phyloP scores from a whole-genome alignment of 2,329 filamentous ascomycete genomes.

The Tolypocladium album region DNA sequence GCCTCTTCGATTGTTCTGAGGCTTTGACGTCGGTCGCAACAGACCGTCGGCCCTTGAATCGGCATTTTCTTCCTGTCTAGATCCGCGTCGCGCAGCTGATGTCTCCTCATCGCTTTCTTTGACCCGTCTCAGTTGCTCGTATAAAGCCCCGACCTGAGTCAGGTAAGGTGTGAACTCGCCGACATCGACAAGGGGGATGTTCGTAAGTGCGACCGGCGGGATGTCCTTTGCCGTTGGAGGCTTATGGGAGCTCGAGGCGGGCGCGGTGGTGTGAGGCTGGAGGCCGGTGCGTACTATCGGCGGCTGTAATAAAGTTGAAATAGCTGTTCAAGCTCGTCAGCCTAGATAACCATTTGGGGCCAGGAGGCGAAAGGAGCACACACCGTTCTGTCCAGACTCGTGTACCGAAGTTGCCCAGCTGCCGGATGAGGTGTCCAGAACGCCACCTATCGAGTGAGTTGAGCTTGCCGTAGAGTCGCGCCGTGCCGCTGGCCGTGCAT shows the following conservation, averaged over 20 bases:
- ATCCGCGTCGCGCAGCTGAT: conserved; percentile 26
- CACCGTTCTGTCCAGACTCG: conserved; percentile 80
- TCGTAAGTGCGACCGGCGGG: conserved; percentile 82
- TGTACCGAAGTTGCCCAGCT: conserved; percentile 44
- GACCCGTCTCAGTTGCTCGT: conserved; percentile 78
- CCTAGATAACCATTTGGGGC: not conserved
- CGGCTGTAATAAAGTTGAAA: conserved; percentile 85
- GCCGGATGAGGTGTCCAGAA: conserved; percentile 57
- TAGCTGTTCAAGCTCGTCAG: conserved; percentile 42
- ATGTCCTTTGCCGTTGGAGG: conserved; percentile 83
- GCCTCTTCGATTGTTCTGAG: conserved; percentile 18
- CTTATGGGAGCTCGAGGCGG: conserved; percentile 61
- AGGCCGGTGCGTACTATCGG: conserved; percentile 84
- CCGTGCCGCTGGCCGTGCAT: conserved; percentile 41
- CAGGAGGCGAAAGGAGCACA: conserved; percentile 5
- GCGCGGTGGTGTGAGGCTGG: conserved; percentile 63
- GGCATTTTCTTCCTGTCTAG: conserved; percentile 30
- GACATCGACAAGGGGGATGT: conserved; percentile 70
- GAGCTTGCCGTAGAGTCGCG: conserved; percentile 82
- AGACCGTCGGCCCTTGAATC: conserved; percentile 31
- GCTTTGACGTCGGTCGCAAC: conserved; percentile 29
- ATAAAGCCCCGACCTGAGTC: conserved; percentile 72
- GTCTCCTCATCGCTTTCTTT: conserved; percentile 66
- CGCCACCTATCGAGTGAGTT: conserved; percentile 76
- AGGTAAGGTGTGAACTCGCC: conserved; percentile 79